A percentile compares a stretch with the other conserved stretches of the same genome.
Evolutionary conservation across 768 basidiomycete species (phyloP).

Genomic region (Tubosaeta brunneosetosa): DNA sequence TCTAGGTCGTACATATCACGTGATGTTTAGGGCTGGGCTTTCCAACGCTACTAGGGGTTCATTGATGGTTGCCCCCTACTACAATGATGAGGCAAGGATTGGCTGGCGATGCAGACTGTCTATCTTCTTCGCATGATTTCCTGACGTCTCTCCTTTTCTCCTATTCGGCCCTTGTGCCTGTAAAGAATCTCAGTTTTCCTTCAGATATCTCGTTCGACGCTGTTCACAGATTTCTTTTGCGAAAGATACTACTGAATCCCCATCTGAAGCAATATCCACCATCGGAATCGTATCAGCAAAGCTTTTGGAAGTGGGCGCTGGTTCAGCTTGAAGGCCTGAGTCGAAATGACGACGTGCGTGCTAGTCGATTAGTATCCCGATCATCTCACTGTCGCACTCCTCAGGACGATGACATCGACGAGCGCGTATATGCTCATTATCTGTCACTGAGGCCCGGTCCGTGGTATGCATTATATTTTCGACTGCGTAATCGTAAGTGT

Average conservation of each 20-base stretch:
- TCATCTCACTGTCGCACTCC: slow-evolving; percentile 9
- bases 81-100: not conserved
- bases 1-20: slow-evolving; percentile 15
- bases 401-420: slow-evolving; percentile 60
- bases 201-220: slow-evolving; percentile 29
- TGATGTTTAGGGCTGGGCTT: slow-evolving; percentile 22
- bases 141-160: slow-evolving; percentile 44
- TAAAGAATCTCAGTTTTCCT: slow-evolving; percentile 42
- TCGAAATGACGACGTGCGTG: slow-evolving; percentile 42
- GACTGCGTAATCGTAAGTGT: not conserved
- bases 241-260: slow-evolving; percentile 43
- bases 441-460: slow-evolving; percentile 41
- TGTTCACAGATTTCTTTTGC: slow-evolving; percentile 55
- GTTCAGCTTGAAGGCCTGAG: slow-evolving; percentile 44
- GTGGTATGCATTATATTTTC: slow-evolving; percentile 8
- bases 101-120: not conserved
- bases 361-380: not conserved
- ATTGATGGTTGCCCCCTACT: too few species aligned
- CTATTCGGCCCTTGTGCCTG: slow-evolving; percentile 50
- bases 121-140: not conserved
- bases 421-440: slow-evolving; percentile 60
- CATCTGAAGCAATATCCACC: slow-evolving; percentile 61
- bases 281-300: slow-evolving; percentile 53
- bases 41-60: too few species aligned
- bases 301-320: slow-evolving; percentile 75